Percentiles rank a stretch among this genome's conserved stretches.
These are phyloP conservation scores for sorghum (Sorghum bicolor) DNA, from an alignment of 176 grass and related monocot genomes.

Conservation along the genomic window Sorghum_bicolor_NCBIv3 NC_012879.2:59784501-59785000, in stretches of 20 bases:
- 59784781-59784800: background rate
- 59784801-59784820: too few relatives aligned
- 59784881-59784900: background rate
- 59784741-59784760: slow-evolving; percentile 14
- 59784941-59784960: background rate
- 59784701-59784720: background rate
- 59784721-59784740: background rate
- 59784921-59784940: background rate
- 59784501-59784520: background rate
- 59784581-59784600: background rate
- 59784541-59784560: background rate
- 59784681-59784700: background rate
- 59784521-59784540: background rate
- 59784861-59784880: background rate
- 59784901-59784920: background rate
- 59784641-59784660: background rate
- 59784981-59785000: background rate
- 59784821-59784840: background rate
- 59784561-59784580: background rate
- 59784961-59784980: background rate
- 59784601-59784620: background rate
- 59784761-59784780: background rate
- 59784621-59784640: background rate
- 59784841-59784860: background rate
- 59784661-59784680: background rate